These are phyloP conservation scores for Annulohypoxylon nitens DNA, from an alignment of 495 filamentous ascomycete genomes.

Conservation along the genomic window DNA sequence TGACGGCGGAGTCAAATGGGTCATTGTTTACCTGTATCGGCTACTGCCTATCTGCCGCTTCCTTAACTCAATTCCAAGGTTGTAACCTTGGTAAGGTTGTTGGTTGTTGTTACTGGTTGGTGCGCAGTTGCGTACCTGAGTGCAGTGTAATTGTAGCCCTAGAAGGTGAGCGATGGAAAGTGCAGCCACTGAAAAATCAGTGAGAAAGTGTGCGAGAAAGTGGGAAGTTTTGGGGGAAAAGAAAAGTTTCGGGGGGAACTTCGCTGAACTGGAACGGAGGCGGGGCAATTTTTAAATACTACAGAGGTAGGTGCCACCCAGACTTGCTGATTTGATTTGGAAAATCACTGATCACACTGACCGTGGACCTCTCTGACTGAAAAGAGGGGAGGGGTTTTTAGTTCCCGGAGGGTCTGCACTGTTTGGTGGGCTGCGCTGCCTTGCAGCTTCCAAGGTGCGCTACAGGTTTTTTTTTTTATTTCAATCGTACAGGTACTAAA, in stretches of 20 bases:
- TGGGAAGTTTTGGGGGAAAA: conserved; percentile 46
- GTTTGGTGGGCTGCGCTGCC: conserved; percentile 22
- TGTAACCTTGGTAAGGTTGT: no score
- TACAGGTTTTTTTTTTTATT: conserved; percentile 6
- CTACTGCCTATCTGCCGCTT: background rate
- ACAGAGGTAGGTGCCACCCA: conserved; percentile 34
- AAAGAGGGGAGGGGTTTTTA: conserved; percentile 36
- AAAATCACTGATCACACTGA: conserved; percentile 37
- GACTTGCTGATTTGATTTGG: conserved; percentile 47
- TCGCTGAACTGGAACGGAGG: conserved; percentile 50
- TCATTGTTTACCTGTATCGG: background rate
- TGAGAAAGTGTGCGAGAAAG: conserved; percentile 19
- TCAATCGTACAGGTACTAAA: background rate
- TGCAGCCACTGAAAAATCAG: conserved; percentile 37
- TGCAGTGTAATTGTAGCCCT: background rate
- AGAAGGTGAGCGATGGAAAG: background rate
- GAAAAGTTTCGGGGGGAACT: conserved; percentile 48
- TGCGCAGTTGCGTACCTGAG: background rate
- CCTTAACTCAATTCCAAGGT: no score
- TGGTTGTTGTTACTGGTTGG: background rate
- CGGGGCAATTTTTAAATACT: conserved; percentile 48
- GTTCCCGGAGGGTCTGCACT: conserved; percentile 30
- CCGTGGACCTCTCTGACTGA: conserved; percentile 15
- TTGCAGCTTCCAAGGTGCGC: conserved; percentile 7
- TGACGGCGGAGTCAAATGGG: background rate